Base-by-base conservation (phyloP, 352 stramenopile genomes). In the Phytophthora hibernalis region DNA sequence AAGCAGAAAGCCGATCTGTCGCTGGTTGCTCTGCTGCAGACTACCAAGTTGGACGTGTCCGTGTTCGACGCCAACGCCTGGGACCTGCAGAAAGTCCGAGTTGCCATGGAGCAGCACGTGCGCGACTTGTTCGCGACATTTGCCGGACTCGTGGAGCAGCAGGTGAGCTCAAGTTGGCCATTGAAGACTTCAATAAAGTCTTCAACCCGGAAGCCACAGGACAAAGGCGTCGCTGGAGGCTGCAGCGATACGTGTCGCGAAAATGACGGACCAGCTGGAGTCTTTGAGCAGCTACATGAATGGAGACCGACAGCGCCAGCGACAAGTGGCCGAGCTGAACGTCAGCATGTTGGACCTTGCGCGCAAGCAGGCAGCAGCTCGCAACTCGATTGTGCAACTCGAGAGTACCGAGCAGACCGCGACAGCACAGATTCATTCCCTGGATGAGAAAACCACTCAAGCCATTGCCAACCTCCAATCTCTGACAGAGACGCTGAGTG, bases 161-260 rank as follows among this genome's bases (percentile, higher is more conserved):
- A 87, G 26, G 66, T 92, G 21, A 73, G 50, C 48, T 59, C 13
- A 90, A 92, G 54, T 45, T 92, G 5, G 76, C 70, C 2, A 80
- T 89, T 28, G 72, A 82, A n/a, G 82, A 90, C 67, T 90, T 90
- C 30, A 83, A 85, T 22, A 70, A 68, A 22, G 83, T 92, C 18
- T 92, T 90, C 69, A 87, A 87, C 31, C 76, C 75, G 0, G 77
- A 89, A 9, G 52, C 67, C 13, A 82, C 79, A 2, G 77, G 72
- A 10, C 80, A 89, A 43, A 80, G 22, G 66, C 68, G 2, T 78
- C 76, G 13, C 63, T 88, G 40, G 78, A 91, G 13, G 74, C 49
- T 0, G 82, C 82, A 28, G 78, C 82, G 5, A 56, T 71, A 10
- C 54, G 66, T 8, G 74, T 91, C 48, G 70, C 78, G 2, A 77